phyloP scores from a whole-genome alignment of 1,284 basidiomycete species.

The Hypsizygus ulmarius region DNA sequence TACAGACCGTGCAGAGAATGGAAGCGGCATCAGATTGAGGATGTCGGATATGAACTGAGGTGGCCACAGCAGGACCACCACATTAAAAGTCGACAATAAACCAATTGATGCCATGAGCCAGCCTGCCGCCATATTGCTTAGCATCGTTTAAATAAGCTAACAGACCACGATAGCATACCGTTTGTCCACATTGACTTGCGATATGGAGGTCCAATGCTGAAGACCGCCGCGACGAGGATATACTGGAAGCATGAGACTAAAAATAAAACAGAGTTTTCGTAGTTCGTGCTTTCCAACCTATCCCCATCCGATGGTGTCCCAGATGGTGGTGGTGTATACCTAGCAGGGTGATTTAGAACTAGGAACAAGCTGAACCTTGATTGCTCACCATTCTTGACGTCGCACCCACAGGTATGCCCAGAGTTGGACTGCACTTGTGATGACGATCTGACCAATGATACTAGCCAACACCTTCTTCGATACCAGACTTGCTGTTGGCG shows the following conservation, averaged over 20 bases:
- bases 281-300: constrained; percentile 88
- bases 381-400: constrained; percentile 72
- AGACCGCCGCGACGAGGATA: constrained; percentile 93
- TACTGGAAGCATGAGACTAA: constrained; percentile 98
- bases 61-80: constrained; percentile 73
- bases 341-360: constrained; percentile 17
- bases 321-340: constrained; percentile 73
- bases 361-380: background rate
- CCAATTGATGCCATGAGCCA: constrained; percentile 77
- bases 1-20: constrained; percentile 65
- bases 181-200: constrained; percentile 95
- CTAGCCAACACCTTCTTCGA: constrained; percentile 95
- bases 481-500: constrained; percentile 94
- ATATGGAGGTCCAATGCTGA: constrained; percentile 97
- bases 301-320: constrained; percentile 60
- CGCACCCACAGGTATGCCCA: constrained; percentile 92
- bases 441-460: constrained; percentile 89
- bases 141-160: constrained; percentile 3
- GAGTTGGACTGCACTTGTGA: constrained; percentile 83
- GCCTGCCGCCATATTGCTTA: constrained; percentile 41
- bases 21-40: constrained; percentile 80
- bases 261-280: constrained; percentile 93
- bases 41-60: constrained; percentile 59
- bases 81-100: constrained; percentile 67
- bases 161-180: constrained; percentile 46